Evolutionary conservation across 1,139 yeast genomes (phyloP), one percentile per base, ranked within the genome.

Genomic region (Yamadazyma trypodendri): DNA sequence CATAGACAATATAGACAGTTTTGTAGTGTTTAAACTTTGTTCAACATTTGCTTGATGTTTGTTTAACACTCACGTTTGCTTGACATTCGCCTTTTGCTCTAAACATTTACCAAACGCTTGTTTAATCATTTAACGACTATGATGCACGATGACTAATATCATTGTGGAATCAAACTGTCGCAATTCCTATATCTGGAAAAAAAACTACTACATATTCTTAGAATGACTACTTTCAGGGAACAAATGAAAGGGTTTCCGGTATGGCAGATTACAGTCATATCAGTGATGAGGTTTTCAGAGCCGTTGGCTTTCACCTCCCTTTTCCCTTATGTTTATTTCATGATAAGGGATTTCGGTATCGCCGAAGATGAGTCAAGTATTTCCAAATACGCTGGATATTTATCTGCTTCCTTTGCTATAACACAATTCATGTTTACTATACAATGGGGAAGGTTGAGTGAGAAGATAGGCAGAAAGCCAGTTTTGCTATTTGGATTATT

Each of bases 291-390:
- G 36, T 65, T 79, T 36, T 68, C 79, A 8, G 86, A 80, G 51
- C 85, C 86, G 1, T 66, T 81, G 24, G 75, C 84, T 2, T 79
- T 79, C 60, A 77, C 84, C 2, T 78, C 84, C 2, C 53, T 78
- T 24, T 79, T 80, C 54, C 85, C 86, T 2, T 81, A 80, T 51
- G 70, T 80, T 18, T 80, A 75, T 54, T 80, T 77, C 55, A 77
- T 80, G 81, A 78, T 81, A 24, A 59, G 77, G 49, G 79, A 76
- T 43, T 78, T 79, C 47, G 70, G 75, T 5, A 63, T 77, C 21
- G 72, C 78, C 2, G 65, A 69, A 23, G 69, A 70, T 15, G 75
- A 77, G 40, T 69, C 75, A 9, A 74, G 75, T 23, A 72, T 79
- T 25, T 69, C 82, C 2, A 64, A 67, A 36, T 80, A 77, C 52